These are phyloP conservation scores for Hypoxylon sp. DNA, from an alignment of 2,329 filamentous ascomycete genomes.

Conservation along the genomic window DNA sequence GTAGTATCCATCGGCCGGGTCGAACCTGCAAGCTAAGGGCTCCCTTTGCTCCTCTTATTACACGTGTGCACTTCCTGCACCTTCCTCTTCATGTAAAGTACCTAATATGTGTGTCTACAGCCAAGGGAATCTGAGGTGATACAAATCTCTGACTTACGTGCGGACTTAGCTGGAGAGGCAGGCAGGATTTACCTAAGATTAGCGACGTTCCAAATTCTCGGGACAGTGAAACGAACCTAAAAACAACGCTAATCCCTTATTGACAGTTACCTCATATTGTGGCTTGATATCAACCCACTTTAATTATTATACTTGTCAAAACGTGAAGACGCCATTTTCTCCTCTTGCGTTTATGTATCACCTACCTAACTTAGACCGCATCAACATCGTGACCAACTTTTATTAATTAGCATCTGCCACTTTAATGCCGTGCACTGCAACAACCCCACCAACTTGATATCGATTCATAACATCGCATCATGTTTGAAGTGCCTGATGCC, in stretches of 20 bases:
- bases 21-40: conserved; percentile 7
- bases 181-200: conserved; percentile 23
- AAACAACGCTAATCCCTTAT: conserved; percentile 24
- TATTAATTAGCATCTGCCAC: neutral
- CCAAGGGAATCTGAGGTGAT: conserved; percentile 20
- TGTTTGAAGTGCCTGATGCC: conserved; percentile 62
- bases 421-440: neutral
- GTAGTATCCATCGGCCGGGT: conserved; percentile 16
- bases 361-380: neutral
- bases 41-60: no score
- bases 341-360: no score
- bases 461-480: no score
- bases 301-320: conserved; percentile 13
- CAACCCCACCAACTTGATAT: no score
- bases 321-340: conserved; percentile 7
- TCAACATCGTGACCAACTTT: neutral
- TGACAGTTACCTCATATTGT: conserved; percentile 20
- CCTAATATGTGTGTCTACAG: neutral
- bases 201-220: conserved; percentile 29
- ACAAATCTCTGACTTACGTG: conserved; percentile 27
- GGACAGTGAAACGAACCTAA: conserved; percentile 31
- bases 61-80: no score
- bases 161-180: conserved; percentile 8
- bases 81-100: conserved; percentile 13
- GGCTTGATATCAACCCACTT: no score